Percentiles rank a stretch among this genome's conserved stretches.
These are phyloP conservation scores for Pyrenochaeta sp. DNA, from an alignment of 2,329 filamentous ascomycete genomes.

Conservation along the genomic window DNA sequence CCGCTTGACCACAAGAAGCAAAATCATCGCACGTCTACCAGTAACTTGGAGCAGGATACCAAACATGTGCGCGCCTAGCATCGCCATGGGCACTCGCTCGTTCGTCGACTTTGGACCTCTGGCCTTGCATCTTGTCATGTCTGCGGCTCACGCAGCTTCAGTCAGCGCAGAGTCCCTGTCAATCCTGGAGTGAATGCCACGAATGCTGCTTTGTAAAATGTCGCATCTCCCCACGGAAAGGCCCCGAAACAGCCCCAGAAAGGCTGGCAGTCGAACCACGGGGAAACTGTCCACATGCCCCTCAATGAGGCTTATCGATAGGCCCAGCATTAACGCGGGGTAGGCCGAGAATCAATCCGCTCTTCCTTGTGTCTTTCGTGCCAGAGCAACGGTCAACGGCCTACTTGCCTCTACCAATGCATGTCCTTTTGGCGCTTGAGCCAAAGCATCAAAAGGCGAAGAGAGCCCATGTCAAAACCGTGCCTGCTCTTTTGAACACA, in stretches of 20 bases:
- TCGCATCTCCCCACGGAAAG: neutral
- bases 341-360: conserved; percentile 3
- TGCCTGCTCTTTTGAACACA: too few species aligned
- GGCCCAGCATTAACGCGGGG: conserved; percentile 11
- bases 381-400: too few species aligned
- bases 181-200: neutral
- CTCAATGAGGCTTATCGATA: conserved; percentile 2
- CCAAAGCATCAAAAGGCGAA: too few species aligned
- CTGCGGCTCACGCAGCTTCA: conserved; percentile 1
- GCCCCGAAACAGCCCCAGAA: neutral
- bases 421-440: too few species aligned
- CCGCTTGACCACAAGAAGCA: conserved; percentile 4
- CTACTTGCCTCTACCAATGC: neutral
- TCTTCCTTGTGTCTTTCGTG: neutral
- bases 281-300: neutral
- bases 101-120: neutral
- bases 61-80: neutral
- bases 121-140: neutral
- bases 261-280: too few species aligned
- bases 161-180: neutral
- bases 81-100: neutral
- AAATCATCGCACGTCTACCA: neutral
- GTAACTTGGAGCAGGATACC: neutral
- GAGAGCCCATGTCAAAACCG: too few species aligned
- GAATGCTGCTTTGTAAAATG: conserved; percentile 1